These are phyloP conservation scores for Pelargonium fulgidum DNA, from an alignment of 441 rosid species.

Conservation along the genomic window DNA sequence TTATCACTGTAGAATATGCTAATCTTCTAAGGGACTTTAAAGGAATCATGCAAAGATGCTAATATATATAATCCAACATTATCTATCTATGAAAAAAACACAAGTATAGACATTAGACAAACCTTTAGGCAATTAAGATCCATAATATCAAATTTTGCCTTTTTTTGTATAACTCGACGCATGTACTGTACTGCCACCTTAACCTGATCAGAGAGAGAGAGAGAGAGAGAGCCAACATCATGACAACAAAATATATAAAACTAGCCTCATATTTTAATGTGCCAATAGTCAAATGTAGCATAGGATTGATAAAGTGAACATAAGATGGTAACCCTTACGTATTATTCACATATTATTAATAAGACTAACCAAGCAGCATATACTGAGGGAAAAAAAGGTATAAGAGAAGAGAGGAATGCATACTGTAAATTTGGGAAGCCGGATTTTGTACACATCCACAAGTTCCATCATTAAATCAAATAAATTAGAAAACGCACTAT, in stretches of 20 bases:
- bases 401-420: constrained; percentile 18
- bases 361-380: no score
- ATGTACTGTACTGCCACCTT: constrained; percentile 95
- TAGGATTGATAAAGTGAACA: no score
- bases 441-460: constrained; percentile 85
- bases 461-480: constrained; percentile 96
- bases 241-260: no score
- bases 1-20: not conserved
- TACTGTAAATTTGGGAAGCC: constrained; percentile 94
- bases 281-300: no score
- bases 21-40: not conserved
- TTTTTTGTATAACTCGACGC: constrained; percentile 78
- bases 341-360: no score
- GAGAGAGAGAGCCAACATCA: no score
- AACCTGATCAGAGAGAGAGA: constrained; percentile 37
- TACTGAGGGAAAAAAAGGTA: not conserved
- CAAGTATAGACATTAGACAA: constrained; percentile 17
- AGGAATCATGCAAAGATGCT: constrained; percentile 11
- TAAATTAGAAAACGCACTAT: constrained; percentile 90
- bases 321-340: no score
- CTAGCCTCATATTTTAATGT: no score
- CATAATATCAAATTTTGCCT: constrained; percentile 93
- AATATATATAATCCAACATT: constrained; percentile 9
- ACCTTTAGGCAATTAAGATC: constrained; percentile 87
- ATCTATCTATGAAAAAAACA: not conserved